phyloP scores from a whole-genome alignment of 2,329 filamentous ascomycete genomes.

The Nigrospora osmanthi region DNA sequence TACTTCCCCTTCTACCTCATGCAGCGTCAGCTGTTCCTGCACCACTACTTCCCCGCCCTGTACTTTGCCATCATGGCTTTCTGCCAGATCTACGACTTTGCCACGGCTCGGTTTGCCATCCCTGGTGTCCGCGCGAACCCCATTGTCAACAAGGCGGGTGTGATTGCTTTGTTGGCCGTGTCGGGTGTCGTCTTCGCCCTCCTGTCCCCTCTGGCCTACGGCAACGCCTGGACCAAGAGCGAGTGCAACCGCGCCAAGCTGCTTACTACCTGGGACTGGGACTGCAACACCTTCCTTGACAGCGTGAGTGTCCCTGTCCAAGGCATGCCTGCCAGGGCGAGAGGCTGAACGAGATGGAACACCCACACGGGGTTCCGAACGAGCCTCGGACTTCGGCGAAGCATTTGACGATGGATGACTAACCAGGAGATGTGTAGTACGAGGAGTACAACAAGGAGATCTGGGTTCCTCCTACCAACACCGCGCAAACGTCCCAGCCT shows the following conservation, averaged over 20 bases:
- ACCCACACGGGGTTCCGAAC: too few relatives aligned
- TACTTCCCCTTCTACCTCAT: conserved; percentile 99
- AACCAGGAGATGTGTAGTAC: conserved; percentile 28
- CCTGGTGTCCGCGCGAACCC: conserved; percentile 64
- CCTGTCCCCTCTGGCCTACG: conserved; percentile 87
- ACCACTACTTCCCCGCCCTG: conserved; percentile 96
- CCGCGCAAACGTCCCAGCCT: conserved; percentile 16
- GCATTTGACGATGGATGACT: too few relatives aligned
- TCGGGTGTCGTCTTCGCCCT: conserved; percentile 71
- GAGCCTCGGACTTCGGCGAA: too few relatives aligned
- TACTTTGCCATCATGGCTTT: conserved; percentile 90
- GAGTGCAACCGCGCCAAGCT: conserved; percentile 86
- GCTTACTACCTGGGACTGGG: conserved; percentile 89
- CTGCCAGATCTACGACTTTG: conserved; percentile 83
- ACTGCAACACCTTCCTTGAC: conserved; percentile 88
- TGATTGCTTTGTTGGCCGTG: conserved; percentile 65
- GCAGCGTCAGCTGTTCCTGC: conserved; percentile 94
- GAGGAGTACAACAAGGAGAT: conserved; percentile 31
- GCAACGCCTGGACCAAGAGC: conserved; percentile 85
- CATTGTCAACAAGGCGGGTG: conserved; percentile 65
- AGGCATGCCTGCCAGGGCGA: conserved; percentile 26
- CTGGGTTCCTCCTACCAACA: conserved; percentile 2
- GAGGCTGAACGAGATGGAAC: conserved; percentile 9
- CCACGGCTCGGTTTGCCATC: conserved; percentile 62
- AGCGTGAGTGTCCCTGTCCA: conserved; percentile 59